Base-by-base conservation (phyloP, 805 yeast genomes). In the Ascoidea tarda region DNA sequence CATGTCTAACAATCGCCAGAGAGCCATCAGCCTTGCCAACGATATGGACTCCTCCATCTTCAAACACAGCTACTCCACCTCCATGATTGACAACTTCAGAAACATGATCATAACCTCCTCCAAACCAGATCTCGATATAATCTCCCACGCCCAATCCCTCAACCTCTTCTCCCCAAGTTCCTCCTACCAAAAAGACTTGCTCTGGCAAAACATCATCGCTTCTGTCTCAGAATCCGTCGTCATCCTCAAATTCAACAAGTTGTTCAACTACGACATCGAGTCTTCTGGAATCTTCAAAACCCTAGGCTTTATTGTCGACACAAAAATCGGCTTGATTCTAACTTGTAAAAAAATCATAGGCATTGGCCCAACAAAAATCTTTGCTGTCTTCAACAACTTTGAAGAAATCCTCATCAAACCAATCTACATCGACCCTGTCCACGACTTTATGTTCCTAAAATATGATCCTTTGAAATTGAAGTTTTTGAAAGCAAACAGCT, bases 321-420 rank as follows among this genome's bases (percentile, higher is more conserved):
- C 54, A 38, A 53, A 54, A 32, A 52, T 42, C 42, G 58, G 58
- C 5, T 48, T 56, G 32, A 56, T 56, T 8, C 48, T 56, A 32
- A 54, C 58, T 14, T 56, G 58, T 52, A 56, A 56, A 47, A 56
- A 56, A 47, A 56, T 56, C 42, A 52, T 56, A 32, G 58, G 58
- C 5, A 56, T 52, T 51, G 58, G 58, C 21, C 58, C 58, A 33
- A 51, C 54, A 32, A 57, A 56, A 47, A 54, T 56, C 42, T 54
- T 54, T 49, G 58, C 58, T 14, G 54, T 56, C 33, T 56, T 56
- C 51, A 56, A 56, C 49, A 54, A 56, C 32, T 56, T 56, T 47
- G 58, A 56, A 53, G 58, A 56, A 50, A 56, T 56, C 6, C 45
- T 56, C 31, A 57, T 56, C 38, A 56, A 56, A 46, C 58, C 58